Conservation (phyloP, 306 rosid species). For the Trifolium subterraneum region DNA sequence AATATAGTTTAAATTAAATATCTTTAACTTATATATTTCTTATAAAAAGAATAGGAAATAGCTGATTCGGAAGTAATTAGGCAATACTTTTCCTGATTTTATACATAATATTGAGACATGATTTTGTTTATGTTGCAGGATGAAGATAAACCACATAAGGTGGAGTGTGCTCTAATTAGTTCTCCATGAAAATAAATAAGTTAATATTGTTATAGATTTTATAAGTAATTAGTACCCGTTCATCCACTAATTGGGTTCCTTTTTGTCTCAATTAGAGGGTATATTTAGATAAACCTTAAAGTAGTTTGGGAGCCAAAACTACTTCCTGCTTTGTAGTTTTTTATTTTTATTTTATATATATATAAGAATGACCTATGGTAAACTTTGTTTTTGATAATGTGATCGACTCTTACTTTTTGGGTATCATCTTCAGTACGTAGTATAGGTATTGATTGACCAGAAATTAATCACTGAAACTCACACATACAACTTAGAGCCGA, state of each 20-base stretch:
- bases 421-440: background rate
- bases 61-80: no score
- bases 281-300: background rate
- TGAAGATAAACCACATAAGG: slow-evolving; percentile 4
- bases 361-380: background rate
- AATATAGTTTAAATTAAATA: no score
- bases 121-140: slow-evolving; percentile 32
- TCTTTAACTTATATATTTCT: no score
- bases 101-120: background rate
- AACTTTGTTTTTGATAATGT: background rate
- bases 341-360: background rate
- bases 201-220: slow-evolving; percentile 1
- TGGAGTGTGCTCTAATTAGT: slow-evolving; percentile 15
- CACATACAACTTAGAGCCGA: no score
- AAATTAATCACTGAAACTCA: no score
- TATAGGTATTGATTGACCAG: no score
- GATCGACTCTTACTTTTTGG: background rate
- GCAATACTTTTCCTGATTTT: no score
- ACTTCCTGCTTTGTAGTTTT: background rate
- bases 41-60: no score
- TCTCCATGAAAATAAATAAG: slow-evolving; percentile 11
- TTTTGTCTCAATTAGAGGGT: slow-evolving; percentile 35
- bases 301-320: slow-evolving; percentile 16
- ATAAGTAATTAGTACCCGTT: background rate
- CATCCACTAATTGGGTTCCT: slow-evolving; percentile 34